These are phyloP conservation scores for Globisporangium solare DNA, from an alignment of 352 stramenopile species.

Conservation along the genomic window DNA sequence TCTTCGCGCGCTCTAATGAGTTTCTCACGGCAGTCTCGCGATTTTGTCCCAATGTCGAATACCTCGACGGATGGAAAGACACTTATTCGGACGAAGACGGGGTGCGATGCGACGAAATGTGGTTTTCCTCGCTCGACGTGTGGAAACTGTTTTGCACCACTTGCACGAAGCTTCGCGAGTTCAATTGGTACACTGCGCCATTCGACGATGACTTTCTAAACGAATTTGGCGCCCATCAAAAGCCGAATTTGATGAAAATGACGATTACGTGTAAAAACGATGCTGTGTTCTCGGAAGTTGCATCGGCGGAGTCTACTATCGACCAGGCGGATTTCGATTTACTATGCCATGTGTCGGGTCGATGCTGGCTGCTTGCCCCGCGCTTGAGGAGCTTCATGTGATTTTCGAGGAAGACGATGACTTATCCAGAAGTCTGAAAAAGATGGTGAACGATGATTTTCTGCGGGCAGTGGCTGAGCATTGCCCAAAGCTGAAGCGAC, in stretches of 20 bases:
- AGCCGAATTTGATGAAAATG: constrained; percentile 1
- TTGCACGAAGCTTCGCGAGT: not conserved
- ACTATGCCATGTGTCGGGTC: not conserved
- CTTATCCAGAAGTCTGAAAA: not conserved
- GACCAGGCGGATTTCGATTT: not conserved
- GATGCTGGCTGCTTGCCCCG: constrained; percentile 4
- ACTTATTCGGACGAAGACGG: constrained; percentile 4
- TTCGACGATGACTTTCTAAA: constrained; percentile 2
- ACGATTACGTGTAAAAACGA: not conserved
- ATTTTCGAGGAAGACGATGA: not conserved
- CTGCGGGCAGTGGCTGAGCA: not conserved
- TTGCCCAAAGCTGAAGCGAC: not conserved
- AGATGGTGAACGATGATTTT: not conserved
- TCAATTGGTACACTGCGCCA: constrained; percentile 3
- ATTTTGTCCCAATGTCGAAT: constrained; percentile 19
- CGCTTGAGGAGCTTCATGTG: constrained; percentile 14
- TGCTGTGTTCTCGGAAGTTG: not conserved
- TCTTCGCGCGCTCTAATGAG: constrained; percentile 3
- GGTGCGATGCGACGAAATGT: constrained; percentile 11
- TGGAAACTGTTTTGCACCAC: constrained; percentile 1
- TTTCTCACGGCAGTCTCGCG: constrained; percentile 8
- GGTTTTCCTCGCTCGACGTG: not conserved
- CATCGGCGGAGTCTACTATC: not conserved
- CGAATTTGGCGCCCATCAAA: not conserved
- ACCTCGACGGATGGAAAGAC: constrained; percentile 20